Conservation (phyloP, 345 rosid genomes). For the Pistacia integerrima region DNA sequence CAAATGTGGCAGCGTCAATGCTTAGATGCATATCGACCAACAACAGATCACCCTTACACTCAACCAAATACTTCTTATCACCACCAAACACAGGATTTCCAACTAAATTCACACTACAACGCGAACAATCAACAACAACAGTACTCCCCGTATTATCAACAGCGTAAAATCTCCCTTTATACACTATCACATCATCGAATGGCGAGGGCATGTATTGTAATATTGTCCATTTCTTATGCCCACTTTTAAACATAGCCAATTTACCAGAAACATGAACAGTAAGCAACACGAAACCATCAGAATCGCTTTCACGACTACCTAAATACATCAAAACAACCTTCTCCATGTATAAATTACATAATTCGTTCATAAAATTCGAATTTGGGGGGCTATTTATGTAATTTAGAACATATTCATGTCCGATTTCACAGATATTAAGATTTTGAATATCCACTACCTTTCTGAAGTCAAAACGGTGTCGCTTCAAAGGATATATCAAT, state of each 20-base stretch:
- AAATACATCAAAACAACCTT: conserved; percentile 60
- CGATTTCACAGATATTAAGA: conserved; percentile 2
- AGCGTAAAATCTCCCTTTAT: conserved; percentile 58
- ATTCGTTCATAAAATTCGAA: conserved; percentile 43
- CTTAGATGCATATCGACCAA: conserved; percentile 83
- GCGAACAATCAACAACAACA: conserved; percentile 52
- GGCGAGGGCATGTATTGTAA: conserved; percentile 78
- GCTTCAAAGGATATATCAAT: conserved; percentile 67
- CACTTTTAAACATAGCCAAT: conserved; percentile 70
- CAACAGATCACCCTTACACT: conserved; percentile 70
- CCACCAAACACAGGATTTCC: conserved; percentile 73
- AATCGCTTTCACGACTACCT: conserved; percentile 24
- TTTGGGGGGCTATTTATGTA: conserved; percentile 22
- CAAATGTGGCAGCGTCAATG: conserved; percentile 50
- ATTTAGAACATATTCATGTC: conserved; percentile 17
- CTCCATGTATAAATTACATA: conserved; percentile 62
- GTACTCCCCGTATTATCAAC: conserved; percentile 76
- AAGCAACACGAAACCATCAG: conserved; percentile 58
- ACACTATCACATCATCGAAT: conserved; percentile 78
- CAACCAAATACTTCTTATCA: conserved; percentile 85
- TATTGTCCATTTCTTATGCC: conserved; percentile 64
- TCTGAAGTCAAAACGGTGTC: conserved; percentile 24
- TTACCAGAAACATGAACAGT: conserved; percentile 90
- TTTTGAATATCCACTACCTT: conserved; percentile 12
- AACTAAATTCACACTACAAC: conserved; percentile 31